Evolutionary conservation across 345 rosid genomes (phyloP).

Genomic region (Atalantia buxifolia): DNA sequence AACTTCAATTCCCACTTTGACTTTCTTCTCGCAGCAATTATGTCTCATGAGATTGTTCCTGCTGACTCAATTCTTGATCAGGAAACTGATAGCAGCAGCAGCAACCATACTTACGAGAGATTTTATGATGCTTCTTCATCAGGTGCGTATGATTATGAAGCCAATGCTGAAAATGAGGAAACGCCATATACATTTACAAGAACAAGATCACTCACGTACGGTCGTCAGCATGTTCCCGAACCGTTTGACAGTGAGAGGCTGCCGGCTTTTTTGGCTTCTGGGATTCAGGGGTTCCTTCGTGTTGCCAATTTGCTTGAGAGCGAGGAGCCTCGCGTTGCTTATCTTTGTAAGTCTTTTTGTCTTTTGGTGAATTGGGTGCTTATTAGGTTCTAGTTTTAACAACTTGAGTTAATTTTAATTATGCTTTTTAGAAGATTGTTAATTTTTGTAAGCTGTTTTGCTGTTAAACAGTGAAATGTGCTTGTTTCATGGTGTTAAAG

Average conservation of each 20-base stretch:
- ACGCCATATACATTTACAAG: constrained; percentile 30
- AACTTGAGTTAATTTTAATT: background rate
- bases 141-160: background rate
- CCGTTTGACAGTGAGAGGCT: constrained; percentile 91
- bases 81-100: constrained; percentile 1
- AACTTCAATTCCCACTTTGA: background rate
- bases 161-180: background rate
- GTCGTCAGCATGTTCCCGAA: constrained; percentile 37
- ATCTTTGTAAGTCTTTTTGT: constrained; percentile 49
- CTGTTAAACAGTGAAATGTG: background rate
- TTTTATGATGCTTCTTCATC: constrained; percentile 16
- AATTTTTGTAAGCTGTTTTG: background rate
- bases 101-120: constrained; percentile 12
- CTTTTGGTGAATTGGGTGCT: background rate
- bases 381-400: background rate
- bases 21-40: constrained; percentile 17
- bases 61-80: constrained; percentile 44
- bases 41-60: constrained; percentile 66
- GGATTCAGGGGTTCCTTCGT: constrained; percentile 82
- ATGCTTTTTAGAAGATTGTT: background rate
- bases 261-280: constrained; percentile 69
- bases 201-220: constrained; percentile 33
- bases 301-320: constrained; percentile 71
- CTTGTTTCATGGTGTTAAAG: background rate
- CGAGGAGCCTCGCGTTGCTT: constrained; percentile 78